Evolutionary conservation across 805 yeast genomes (phyloP).

Genomic region (Kuraishia piskuri): DNA sequence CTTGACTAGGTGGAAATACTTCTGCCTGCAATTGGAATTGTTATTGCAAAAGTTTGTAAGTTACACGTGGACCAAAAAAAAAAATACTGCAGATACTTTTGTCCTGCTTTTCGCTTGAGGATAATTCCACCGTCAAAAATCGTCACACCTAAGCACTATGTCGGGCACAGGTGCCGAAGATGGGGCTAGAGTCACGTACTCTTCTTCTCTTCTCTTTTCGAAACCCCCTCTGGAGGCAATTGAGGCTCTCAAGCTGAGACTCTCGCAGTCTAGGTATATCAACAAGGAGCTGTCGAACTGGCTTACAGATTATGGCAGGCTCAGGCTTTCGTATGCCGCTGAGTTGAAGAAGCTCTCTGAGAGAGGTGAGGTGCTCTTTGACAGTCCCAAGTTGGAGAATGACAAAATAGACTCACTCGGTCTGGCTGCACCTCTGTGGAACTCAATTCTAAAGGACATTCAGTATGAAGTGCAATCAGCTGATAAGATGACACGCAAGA

Average conservation of each 20-base stretch:
- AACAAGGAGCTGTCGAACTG: slow-evolving; percentile 57
- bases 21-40: too few species aligned
- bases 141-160: background rate
- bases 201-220: slow-evolving; percentile 23
- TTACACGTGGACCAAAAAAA: background rate
- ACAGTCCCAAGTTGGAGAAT: slow-evolving; percentile 33
- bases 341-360: slow-evolving; percentile 32
- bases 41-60: too few species aligned
- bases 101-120: background rate
- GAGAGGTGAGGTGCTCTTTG: slow-evolving; percentile 28
- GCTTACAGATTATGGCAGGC: slow-evolving; percentile 43
- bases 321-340: slow-evolving; percentile 37
- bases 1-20: background rate
- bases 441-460: slow-evolving; percentile 29
- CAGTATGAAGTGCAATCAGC: slow-evolving; percentile 40
- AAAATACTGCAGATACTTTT: background rate
- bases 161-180: background rate
- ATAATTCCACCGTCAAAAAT: background rate
- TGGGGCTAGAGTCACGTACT: slow-evolving; percentile 22
- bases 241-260: slow-evolving; percentile 49
- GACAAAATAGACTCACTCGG: slow-evolving; percentile 42
- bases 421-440: slow-evolving; percentile 34
- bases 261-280: slow-evolving; percentile 42
- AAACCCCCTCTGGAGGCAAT: slow-evolving; percentile 52
- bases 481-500: slow-evolving; percentile 33